Percentiles rank a stretch among this genome's conserved stretches.
Conservation (phyloP, 495 filamentous ascomycete genomes). For the Massariosphaeria phaeospora region DNA sequence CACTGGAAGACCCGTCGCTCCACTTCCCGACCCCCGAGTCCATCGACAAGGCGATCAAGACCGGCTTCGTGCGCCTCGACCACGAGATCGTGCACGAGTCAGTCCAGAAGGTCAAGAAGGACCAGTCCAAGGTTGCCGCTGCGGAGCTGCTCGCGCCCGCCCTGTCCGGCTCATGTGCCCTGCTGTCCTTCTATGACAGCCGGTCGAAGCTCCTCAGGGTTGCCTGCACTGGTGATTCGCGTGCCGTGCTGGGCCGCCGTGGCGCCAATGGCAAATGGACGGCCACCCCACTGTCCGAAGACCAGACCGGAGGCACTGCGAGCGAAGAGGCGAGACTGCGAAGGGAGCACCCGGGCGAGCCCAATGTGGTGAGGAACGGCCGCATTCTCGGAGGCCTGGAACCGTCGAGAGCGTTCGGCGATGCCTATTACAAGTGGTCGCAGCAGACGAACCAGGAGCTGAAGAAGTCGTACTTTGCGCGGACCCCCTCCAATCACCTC, state of each 20-base stretch:
- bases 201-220: slow-evolving; percentile 76
- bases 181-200: slow-evolving; percentile 94
- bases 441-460: slow-evolving; percentile 74
- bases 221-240: slow-evolving; percentile 90
- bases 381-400: slow-evolving; percentile 88
- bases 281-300: slow-evolving; percentile 79
- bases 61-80: slow-evolving; percentile 81
- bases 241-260: slow-evolving; percentile 84
- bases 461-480: slow-evolving; percentile 77
- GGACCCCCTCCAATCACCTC: slow-evolving; percentile 62
- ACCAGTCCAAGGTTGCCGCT: slow-evolving; percentile 78
- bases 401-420: slow-evolving; percentile 89
- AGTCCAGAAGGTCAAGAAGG: slow-evolving; percentile 78
- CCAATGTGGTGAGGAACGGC: slow-evolving; percentile 75
- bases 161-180: slow-evolving; percentile 88
- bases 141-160: slow-evolving; percentile 90
- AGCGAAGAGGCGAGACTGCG: slow-evolving; percentile 78
- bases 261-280: slow-evolving; percentile 81
- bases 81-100: slow-evolving; percentile 88
- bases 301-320: slow-evolving; percentile 84
- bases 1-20: slow-evolving; percentile 56
- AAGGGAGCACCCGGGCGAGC: slow-evolving; percentile 81
- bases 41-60: slow-evolving; percentile 88
- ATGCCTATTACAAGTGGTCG: slow-evolving; percentile 95
- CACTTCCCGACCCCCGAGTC: slow-evolving; percentile 63